Evolutionary conservation across 169 alveolate species (phyloP), one percentile per base, ranked within the genome.

Genomic region (Plasmodium ovale): DNA sequence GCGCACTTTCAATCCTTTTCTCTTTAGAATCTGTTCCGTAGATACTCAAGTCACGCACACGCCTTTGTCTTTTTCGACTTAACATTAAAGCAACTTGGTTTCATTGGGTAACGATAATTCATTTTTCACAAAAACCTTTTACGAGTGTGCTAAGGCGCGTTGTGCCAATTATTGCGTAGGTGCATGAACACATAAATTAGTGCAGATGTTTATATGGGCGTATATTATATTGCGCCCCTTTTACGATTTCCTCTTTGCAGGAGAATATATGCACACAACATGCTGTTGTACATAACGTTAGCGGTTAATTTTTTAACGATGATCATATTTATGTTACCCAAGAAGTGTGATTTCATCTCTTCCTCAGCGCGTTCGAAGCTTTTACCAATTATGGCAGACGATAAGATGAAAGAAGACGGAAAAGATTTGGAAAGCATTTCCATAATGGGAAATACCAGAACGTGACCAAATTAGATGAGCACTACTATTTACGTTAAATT

Each of bases 51-150:
- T 5, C 14, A 19, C 35, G 27, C 88, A 2, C 4, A 53, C 69
- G 71, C 60, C 2, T n/a, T 44, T 4, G 5, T 35, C 23, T 59
- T 74, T 23, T 74, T 60, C 54, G 88, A 74, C 14, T 33, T 74
- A 10, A 51, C 54, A 14, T 51, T 60, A 33, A 74, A 60, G 51
- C 58, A 74, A 1, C 51, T 74, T 0, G 44, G 65, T n/a, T 25
- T 37, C 23, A 60, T 74, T 37, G 88, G 88, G 88, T 74, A 67
- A 23, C 16, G 6, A 21, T 21, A 70, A 23, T 10, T 6, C 3
- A 16, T 25, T 3, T 39, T 39, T n/a, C n/a, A n/a, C n/a, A n/a
- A n/a, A n/a, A n/a, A n/a, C n/a, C n/a, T n/a, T n/a, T n/a, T n/a
- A n/a, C n/a, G n/a, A n/a, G n/a, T n/a, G n/a, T n/a, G n/a, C n/a